Percentiles rank a stretch among this genome's conserved stretches.
Evolutionary conservation across 306 rosid genomes (phyloP).

Genomic region (Castanea mollissima): DNA sequence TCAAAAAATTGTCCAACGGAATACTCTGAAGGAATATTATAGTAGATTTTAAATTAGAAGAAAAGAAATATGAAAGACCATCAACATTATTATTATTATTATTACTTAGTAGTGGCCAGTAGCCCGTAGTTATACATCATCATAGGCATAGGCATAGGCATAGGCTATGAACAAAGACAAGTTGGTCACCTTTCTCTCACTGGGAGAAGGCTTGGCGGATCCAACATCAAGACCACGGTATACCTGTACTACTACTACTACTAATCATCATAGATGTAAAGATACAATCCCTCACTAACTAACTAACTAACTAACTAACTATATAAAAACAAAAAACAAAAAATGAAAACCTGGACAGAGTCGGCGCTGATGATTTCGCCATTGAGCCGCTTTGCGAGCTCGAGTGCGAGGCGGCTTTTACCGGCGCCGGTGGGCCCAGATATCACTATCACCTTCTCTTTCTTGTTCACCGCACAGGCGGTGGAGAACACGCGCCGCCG

Average conservation of each 20-base stretch:
- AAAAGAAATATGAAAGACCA: slow-evolving; percentile 18
- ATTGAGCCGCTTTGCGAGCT: slow-evolving; percentile 82
- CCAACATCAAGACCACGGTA: slow-evolving; percentile 90
- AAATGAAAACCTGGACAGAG: slow-evolving; percentile 70
- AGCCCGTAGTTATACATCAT: neutral
- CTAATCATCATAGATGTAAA: no score
- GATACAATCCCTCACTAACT: no score
- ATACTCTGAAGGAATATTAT: slow-evolving; percentile 66
- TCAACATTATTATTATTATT: slow-evolving; percentile 13
- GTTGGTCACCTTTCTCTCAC: slow-evolving; percentile 65
- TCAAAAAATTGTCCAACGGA: slow-evolving; percentile 91
- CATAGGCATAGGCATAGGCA: neutral
- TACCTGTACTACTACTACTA: slow-evolving; percentile 39
- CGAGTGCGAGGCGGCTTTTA: slow-evolving; percentile 76
- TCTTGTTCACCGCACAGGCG: slow-evolving; percentile 37
- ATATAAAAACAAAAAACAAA: no score
- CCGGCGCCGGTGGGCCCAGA: slow-evolving; percentile 97
- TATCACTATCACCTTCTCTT: slow-evolving; percentile 66
- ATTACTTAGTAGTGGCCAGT: neutral
- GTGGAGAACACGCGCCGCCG: slow-evolving; percentile 41
- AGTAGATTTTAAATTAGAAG: slow-evolving; percentile 21
- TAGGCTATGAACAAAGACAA: neutral
- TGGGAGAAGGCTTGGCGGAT: slow-evolving; percentile 82
- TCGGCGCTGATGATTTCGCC: slow-evolving; percentile 94
- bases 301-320: no score